Evolutionary conservation across 768 basidiomycete species (phyloP).

Genomic region (Lactifluus pinguis): DNA sequence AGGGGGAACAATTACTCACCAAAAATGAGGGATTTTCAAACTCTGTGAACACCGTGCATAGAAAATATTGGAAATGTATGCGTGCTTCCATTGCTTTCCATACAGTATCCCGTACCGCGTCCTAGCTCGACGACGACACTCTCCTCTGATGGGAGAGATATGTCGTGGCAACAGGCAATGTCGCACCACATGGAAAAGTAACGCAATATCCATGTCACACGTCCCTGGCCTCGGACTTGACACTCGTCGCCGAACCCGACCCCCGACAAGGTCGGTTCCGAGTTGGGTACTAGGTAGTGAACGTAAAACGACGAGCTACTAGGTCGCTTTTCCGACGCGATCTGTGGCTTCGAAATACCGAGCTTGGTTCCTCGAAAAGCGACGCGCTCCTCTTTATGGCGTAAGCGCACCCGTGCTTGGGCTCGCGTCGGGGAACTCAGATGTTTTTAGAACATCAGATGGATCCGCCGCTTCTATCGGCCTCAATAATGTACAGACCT

Average conservation of each 20-base stretch:
- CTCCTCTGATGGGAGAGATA: constrained; percentile 16
- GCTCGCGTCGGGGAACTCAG: background rate
- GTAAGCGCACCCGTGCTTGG: background rate
- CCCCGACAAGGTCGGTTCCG: background rate
- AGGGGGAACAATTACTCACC: constrained; percentile 37
- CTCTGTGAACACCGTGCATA: constrained; percentile 42
- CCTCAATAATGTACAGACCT: constrained; percentile 71
- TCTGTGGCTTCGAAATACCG: background rate
- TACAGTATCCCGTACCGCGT: constrained; percentile 73
- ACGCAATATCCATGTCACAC: constrained; percentile 52
- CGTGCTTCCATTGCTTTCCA: constrained; percentile 89
- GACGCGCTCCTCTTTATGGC: background rate
- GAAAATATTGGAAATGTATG: too few relatives aligned
- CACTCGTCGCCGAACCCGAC: background rate
- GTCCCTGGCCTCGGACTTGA: constrained; percentile 22
- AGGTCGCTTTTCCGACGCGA: background rate
- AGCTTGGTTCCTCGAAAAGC: background rate
- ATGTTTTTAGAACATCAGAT: constrained; percentile 13
- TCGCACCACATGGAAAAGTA: constrained; percentile 32
- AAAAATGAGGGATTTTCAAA: constrained; percentile 79
- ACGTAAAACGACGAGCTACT: constrained; percentile 33
- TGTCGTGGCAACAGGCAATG: constrained; percentile 7
- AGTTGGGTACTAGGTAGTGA: constrained; percentile 36
- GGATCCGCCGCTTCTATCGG: constrained; percentile 40
- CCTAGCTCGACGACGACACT: constrained; percentile 65